Conservation (phyloP, 495 filamentous ascomycete species). For the Neohortaea acidophila region DNA sequence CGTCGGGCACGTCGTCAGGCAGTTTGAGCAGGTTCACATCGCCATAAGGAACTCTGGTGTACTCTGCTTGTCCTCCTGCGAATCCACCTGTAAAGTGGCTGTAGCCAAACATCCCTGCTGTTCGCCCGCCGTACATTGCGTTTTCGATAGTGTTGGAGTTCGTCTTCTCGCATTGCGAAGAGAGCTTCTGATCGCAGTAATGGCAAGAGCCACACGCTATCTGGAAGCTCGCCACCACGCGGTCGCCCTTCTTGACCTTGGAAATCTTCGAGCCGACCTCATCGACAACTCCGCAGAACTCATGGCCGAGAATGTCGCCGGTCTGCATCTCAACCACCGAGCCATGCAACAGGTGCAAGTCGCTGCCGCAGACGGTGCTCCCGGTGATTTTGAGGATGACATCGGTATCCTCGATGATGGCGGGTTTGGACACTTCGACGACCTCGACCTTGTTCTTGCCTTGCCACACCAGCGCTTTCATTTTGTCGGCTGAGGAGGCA, state of each 20-base stretch:
- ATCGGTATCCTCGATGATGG: slow-evolving; percentile 55
- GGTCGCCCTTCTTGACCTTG: slow-evolving; percentile 48
- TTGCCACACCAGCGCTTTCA: slow-evolving; percentile 61
- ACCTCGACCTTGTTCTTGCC: slow-evolving; percentile 52
- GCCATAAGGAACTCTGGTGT: slow-evolving; percentile 67
- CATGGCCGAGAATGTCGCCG: slow-evolving; percentile 82
- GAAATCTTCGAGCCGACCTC: slow-evolving; percentile 46
- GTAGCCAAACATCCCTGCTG: slow-evolving; percentile 63
- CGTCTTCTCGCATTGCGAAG: slow-evolving; percentile 64
- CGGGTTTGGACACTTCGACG: slow-evolving; percentile 52
- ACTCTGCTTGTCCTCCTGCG: slow-evolving; percentile 81
- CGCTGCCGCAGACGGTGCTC: slow-evolving; percentile 72
- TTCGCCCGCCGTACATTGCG: slow-evolving; percentile 46
- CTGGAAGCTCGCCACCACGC: slow-evolving; percentile 76
- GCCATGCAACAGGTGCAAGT: slow-evolving; percentile 67
- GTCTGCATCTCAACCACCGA: slow-evolving; percentile 55
- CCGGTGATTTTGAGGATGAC: slow-evolving; percentile 78
- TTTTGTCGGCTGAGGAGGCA: slow-evolving; percentile 35
- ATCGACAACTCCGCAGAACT: slow-evolving; percentile 74
- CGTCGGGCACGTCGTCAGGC: slow-evolving; percentile 68
- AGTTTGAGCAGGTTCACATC: slow-evolving; percentile 70
- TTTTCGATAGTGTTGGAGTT: slow-evolving; percentile 55
- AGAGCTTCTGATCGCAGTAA: slow-evolving; percentile 61
- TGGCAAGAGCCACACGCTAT: slow-evolving; percentile 65
- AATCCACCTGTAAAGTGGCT: slow-evolving; percentile 77